Evolutionary conservation across 169 alveolate genomes (phyloP), one percentile per base, ranked within the genome.

Genomic region (Eimeria sp.): DNA sequence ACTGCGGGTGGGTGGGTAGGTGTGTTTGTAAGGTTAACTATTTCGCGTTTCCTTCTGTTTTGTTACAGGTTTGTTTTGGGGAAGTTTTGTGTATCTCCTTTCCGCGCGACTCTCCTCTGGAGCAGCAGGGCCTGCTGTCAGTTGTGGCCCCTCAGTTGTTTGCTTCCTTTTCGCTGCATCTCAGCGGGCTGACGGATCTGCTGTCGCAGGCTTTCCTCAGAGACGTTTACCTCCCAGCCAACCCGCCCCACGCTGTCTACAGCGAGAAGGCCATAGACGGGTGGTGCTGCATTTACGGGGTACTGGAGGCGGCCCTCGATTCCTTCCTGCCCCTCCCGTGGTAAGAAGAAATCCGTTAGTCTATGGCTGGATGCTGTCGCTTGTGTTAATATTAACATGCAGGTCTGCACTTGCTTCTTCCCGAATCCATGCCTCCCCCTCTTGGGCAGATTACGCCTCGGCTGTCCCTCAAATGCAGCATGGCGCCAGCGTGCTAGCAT

Each of bases 241-340:
- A 92, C 58, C 95, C 95, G 11, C 95, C 95, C 57, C 57, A 57
- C 49, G 27, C 83, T 18, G 49, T 70, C 86, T 92, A 76, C 95
- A 92, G 95, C 92, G 95, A 75, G 25, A 54, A 78, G 65, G 95
- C 95, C 82, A 65, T 70, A 9, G 95, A 92, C 72, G 73, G 92
- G 84, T 92, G 95, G 95, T 84, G 87, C 61, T 61, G 86, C 40
- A 67, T 92, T 51, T 78, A n/a, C 57, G 87, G 87, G 51, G 67
- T 78, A 20, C 92, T 70, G 84, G 91, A 63, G 10, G 95, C 95
- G 34, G 90, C 87, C 6, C 82, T 92, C 49, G 91, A 75, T 27
- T 65, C 83, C 54, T 80, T 70, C 9, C 49, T 84, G 22, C 95
- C 95, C 16, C 43, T 92, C 25, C 65, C 43, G 51, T 92, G 95